Evolutionary conservation across 371 early-diverging fungal genomes (phyloP).

Genomic region (Mucor racemosus): DNA sequence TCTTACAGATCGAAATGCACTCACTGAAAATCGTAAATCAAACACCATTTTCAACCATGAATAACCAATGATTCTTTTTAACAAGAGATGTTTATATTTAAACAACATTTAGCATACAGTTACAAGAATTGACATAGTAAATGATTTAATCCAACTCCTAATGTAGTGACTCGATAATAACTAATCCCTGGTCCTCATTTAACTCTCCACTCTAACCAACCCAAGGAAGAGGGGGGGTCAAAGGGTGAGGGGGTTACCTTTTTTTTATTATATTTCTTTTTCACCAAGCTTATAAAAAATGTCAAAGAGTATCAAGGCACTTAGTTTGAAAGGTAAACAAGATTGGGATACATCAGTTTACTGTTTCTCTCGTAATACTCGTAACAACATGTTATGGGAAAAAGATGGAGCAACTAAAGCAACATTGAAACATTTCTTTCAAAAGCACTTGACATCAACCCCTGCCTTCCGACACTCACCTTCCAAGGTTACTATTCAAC

Average conservation of each 20-base stretch:
- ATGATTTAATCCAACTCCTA: no score
- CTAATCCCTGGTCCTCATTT: constrained; percentile 1
- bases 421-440: constrained; percentile 52
- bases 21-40: no score
- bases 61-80: no score
- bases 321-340: constrained; percentile 55
- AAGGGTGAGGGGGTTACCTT: neutral
- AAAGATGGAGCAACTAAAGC: constrained; percentile 52
- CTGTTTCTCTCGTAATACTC: constrained; percentile 49
- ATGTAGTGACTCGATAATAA: neutral
- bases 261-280: neutral
- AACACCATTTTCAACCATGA: no score
- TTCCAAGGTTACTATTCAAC: constrained; percentile 50
- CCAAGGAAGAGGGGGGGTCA: neutral
- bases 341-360: constrained; percentile 56
- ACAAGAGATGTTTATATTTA: no score
- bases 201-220: neutral
- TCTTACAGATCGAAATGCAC: no score
- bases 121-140: no score
- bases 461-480: constrained; percentile 56
- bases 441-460: constrained; percentile 54
- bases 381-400: constrained; percentile 57
- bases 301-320: constrained; percentile 59
- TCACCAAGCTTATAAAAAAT: constrained; percentile 20
- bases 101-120: no score